Evolutionary conservation across 1,284 basidiomycete genomes (phyloP), one percentile per base, ranked within the genome.

Genomic region (Tilletia horrida): DNA sequence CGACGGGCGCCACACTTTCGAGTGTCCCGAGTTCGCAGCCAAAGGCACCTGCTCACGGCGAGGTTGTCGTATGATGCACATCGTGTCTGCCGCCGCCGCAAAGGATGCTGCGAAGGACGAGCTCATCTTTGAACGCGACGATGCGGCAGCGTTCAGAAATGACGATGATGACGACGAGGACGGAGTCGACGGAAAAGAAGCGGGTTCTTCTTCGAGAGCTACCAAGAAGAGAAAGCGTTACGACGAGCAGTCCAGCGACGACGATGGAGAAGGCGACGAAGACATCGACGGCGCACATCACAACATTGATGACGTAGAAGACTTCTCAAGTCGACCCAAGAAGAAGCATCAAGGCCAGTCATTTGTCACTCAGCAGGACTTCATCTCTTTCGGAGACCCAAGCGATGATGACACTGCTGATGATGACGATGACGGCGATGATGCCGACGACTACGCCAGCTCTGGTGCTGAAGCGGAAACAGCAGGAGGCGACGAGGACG

Each of bases 21-120:
- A 81, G 29, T 80, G 78, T 63, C 76, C 78, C 1, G 78, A 78
- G 47, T 81, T 78, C 64, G 70, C 74, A 14, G 73, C 74, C 29
- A 69, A 67, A 23, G 79, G 80, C 11, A 70, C 64, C 44, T 81
- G 79, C 65, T 50, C 67, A 1, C 66, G 68, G 16, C 70, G 70
- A 18, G 69, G 68, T 0, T 81, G 80, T 50, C 71, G 74, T 52
- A 62, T 80, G 29, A 70, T 74, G 9, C 80, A 81, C 47, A 67
- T 79, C 48, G 65, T 76, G 13, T 66, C 76, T 2, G 72, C 71
- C 1, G 64, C 55, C 2, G 69, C 35, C 2, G 64, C 35, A 16
- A 66, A 66, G 1, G 55, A 55, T 18, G 66, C 42, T n/a, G 31
- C 68, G 66, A 63, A 65, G 43, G 71, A 76, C 18, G 71, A 47